Percentiles rank a stretch among this genome's conserved stretches.
These are phyloP conservation scores for Theileria equi DNA, from an alignment of 169 alveolate genomes.

Conservation along the genomic window DNA sequence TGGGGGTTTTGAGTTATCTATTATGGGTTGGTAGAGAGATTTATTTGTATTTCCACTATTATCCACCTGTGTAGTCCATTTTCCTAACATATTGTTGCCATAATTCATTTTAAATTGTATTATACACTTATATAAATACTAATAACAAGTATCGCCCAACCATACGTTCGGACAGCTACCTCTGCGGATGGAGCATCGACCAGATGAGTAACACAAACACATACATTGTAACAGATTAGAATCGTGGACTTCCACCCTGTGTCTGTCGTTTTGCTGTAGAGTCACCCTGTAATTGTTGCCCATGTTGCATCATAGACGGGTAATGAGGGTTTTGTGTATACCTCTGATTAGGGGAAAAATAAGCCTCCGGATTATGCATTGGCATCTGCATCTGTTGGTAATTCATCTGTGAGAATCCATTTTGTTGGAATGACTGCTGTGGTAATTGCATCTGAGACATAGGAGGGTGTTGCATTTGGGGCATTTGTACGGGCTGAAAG, in stretches of 20 bases:
- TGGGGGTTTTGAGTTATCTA: not conserved
- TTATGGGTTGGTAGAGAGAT: slow-evolving; percentile 9
- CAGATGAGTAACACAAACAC: no score
- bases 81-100: no score
- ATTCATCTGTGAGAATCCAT: slow-evolving; percentile 1
- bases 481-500: slow-evolving; percentile 42
- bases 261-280: slow-evolving; percentile 14
- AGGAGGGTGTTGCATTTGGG: slow-evolving; percentile 23
- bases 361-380: slow-evolving; percentile 23
- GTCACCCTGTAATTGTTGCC: slow-evolving; percentile 26
- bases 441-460: slow-evolving; percentile 26
- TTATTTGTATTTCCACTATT: no score
- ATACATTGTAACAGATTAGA: no score
- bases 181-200: no score
- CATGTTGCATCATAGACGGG: slow-evolving; percentile 45
- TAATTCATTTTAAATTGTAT: no score
- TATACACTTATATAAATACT: no score
- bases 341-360: slow-evolving; percentile 41
- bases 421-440: slow-evolving; percentile 29
- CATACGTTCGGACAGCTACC: no score
- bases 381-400: slow-evolving; percentile 23
- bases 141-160: no score
- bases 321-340: slow-evolving; percentile 26
- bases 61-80: no score
- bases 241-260: no score